Evolutionary conservation across 2,329 filamentous ascomycete species (phyloP), one percentile per base, ranked within the genome.

Genomic region (Trichoderma atroviride): DNA sequence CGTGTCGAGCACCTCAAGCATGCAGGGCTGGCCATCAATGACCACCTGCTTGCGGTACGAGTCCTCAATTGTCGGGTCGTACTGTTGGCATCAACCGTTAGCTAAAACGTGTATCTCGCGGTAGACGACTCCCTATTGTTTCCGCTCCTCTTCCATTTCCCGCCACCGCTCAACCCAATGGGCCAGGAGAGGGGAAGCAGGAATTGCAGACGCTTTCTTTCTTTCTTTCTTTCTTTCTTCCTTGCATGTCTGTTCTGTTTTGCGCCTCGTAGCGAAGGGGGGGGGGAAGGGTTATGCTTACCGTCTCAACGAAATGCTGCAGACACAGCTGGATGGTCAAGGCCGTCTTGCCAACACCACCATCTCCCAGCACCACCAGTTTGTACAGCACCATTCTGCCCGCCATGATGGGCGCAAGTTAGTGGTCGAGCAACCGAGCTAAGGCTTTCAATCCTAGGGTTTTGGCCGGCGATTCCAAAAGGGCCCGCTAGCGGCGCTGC

Each of bases 281-380:
- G 33, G 14, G 10, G 9, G 43, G 47, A 35, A 37, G 35, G 19
- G 62, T 33, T 3, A 43, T 57, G 53, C 88, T 82, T 83, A 90
- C 88, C 72, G 94, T 97, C 84, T 98, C 95, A 77, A 98, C 94
- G 80, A 99, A 99, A 82, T 99, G 96, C 82, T 98, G 96, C 78
- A 98, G 84, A 81, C 96, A 98, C 76, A 99, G 87, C 89, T 99
- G 94, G 79, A 97, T 97, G 70, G 94, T 97, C 79, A 97, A 85
- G 77, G 94, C 94, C 63, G 94, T 97, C 83, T 97, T 97, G 75
- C 94, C 94, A 72, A 97, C 94, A 82, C 94, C 94, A 83, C 94
- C 94, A 80, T 97, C 94, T 76, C 94, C 94, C 73, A 97, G 85
- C 83, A 97, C 94, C 88, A 97, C 94, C 87, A 97, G 83, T 84